Base-by-base conservation (phyloP, 345 rosid genomes). In the Rhodamnia argentea region DNA sequence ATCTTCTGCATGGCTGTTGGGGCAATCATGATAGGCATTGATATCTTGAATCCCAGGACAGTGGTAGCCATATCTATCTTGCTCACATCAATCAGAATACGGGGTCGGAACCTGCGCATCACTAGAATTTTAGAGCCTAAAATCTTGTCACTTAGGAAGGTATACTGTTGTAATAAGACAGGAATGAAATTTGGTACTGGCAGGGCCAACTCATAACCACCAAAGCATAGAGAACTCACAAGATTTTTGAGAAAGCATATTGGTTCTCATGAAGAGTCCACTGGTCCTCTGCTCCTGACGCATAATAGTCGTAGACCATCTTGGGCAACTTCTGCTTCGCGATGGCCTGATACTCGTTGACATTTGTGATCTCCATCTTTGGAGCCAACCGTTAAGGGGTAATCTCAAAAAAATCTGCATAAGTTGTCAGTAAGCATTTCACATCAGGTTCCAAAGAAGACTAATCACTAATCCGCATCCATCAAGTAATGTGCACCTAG, bases 1-100 rank as follows among this genome's bases (percentile, higher is more conserved):
- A 95, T 95, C 90, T 95, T 95, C 92, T 94, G 97, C 86, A 95
- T 70, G 83, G 98, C 98, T 51, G 97, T 92, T 52, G 98, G 98
- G 86, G 98, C 98, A 93, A 95, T 89, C 98, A 95, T 95, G 91
- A 95, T 94, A 0, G 97, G 98, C 97, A 95, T 95, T 0, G 98
- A 95, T 88, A 95, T 90, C 85, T 95, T 95, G 93, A 93, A 95
- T 13, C 98, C 96, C 91, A 95, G 85, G 64, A 95, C 91, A 62
- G 93, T 92, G 58, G 96, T 93, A 44, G 87, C 85, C 95, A 93
- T 92, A 89, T 94, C 98, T 85, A 95, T 95, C 90, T 90, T 94
- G 94, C 89, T 94, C 26, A 95, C 97, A 87, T 95, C 98, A 85
- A 95, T 92, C 85, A 95, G 94, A 89, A 95, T 92, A 74, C 98